These are phyloP conservation scores for Calonectria pteridis DNA, from an alignment of 2,329 filamentous ascomycete genomes.

Conservation along the genomic window DNA sequence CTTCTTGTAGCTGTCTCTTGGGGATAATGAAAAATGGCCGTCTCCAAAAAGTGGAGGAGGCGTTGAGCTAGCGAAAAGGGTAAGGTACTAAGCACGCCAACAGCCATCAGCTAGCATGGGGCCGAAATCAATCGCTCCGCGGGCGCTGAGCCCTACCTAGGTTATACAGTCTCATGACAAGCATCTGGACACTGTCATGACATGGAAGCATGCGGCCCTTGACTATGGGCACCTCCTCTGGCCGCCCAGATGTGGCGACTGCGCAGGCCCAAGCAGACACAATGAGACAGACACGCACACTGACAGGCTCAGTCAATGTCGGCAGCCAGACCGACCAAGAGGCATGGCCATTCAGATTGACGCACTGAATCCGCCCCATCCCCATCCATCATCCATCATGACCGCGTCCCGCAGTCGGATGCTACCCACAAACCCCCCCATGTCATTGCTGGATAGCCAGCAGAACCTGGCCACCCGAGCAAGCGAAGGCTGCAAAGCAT, in stretches of 20 bases:
- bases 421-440: constrained; percentile 37
- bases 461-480: constrained; percentile 32
- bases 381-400: constrained; percentile 23
- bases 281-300: neutral
- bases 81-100: constrained; percentile 34
- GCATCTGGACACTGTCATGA: constrained; percentile 26
- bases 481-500: constrained; percentile 38
- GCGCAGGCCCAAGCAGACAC: neutral
- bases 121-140: constrained; percentile 18
- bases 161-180: constrained; percentile 26
- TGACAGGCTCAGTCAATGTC: neutral
- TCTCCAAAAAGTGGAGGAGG: constrained; percentile 38
- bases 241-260: neutral
- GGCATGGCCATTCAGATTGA: constrained; percentile 29
- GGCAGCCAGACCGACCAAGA: constrained; percentile 25
- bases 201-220: constrained; percentile 10
- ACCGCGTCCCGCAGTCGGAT: constrained; percentile 34
- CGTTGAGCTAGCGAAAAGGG: constrained; percentile 35
- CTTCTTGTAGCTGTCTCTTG: constrained; percentile 18
- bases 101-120: constrained; percentile 28
- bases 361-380: constrained; percentile 23
- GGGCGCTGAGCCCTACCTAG: constrained; percentile 5
- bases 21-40: constrained; percentile 22
- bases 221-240: constrained; percentile 3
- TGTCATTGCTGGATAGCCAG: constrained; percentile 23